A percentile compares a stretch with the other conserved stretches of the same genome.
Evolutionary conservation across 2,329 filamentous ascomycete species (phyloP).

Genomic region (Sporothrix pseudoabietina): DNA sequence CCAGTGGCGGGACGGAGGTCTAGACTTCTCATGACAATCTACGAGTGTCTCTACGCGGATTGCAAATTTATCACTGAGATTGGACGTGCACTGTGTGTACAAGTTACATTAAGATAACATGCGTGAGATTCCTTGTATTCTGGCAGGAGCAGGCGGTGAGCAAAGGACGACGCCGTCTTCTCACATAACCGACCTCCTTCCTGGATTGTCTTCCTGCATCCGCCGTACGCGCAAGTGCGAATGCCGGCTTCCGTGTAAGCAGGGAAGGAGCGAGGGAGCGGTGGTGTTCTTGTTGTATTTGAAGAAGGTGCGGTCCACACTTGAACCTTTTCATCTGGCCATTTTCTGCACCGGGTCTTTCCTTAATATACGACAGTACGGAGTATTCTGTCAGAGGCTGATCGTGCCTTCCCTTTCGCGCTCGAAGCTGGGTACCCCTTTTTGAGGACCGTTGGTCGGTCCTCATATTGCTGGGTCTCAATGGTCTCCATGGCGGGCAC

Average conservation of each 20-base stretch:
- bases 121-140: background rate
- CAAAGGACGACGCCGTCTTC: background rate
- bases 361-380: background rate
- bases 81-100: background rate
- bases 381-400: background rate
- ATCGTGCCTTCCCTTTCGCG: constrained; percentile 11
- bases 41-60: constrained; percentile 12
- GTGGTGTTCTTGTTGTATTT: too few relatives aligned
- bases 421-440: background rate
- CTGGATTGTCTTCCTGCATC: background rate
- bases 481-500: constrained; percentile 31
- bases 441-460: background rate
- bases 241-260: background rate
- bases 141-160: constrained; percentile 11
- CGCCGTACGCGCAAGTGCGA: constrained; percentile 4
- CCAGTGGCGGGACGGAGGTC: constrained; percentile 10
- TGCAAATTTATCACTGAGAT: constrained; percentile 21
- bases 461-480: constrained; percentile 32
- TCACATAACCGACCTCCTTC: background rate
- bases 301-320: background rate
- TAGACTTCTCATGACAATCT: background rate
- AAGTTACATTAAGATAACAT: background rate
- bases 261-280: background rate
- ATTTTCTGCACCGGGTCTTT: background rate
- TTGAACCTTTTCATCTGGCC: background rate